Conservation (phyloP, 2,329 filamentous ascomycete genomes). For the Aspergillus texensis region DNA sequence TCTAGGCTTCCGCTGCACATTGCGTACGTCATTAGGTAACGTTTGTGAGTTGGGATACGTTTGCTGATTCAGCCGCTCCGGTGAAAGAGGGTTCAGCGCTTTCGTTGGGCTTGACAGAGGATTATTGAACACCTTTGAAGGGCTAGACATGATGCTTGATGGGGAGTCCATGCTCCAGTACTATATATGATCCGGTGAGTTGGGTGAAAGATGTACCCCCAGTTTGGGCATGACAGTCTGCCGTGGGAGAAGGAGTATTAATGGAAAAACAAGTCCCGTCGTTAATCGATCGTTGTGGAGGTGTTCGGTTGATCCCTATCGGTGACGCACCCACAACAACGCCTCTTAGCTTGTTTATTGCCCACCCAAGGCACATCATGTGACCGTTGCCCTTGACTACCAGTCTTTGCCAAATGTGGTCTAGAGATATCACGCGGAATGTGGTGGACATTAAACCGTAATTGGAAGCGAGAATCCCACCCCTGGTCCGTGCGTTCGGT, state of each 20-base stretch:
- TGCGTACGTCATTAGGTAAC: constrained; percentile 37
- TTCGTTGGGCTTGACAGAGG: constrained; percentile 29
- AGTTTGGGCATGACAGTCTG: constrained; percentile 6
- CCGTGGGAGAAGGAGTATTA: constrained; percentile 20
- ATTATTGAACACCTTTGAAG: constrained; percentile 16
- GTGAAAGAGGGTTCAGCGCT: constrained; percentile 49
- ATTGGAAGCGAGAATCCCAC: constrained; percentile 7
- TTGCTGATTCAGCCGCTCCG: constrained; percentile 54
- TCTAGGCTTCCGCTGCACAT: constrained; percentile 39
- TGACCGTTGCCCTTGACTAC: constrained; percentile 38
- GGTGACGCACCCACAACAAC: constrained; percentile 34
- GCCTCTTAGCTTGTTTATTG: constrained; percentile 30
- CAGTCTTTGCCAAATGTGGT: constrained; percentile 4
- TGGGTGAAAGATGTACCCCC: neutral
- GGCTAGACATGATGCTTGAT: constrained; percentile 34
- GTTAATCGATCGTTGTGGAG: constrained; percentile 20
- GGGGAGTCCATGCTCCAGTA: constrained; percentile 39
- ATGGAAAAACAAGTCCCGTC: constrained; percentile 3
- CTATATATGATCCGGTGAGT: constrained; percentile 10
- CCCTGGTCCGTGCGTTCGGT: constrained; percentile 20
- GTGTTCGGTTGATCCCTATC: constrained; percentile 16
- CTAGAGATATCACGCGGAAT: constrained; percentile 26
- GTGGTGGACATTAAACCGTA: constrained; percentile 6
- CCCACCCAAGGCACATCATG: constrained; percentile 26
- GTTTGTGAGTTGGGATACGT: constrained; percentile 44